These are phyloP conservation scores for Heterococcus sp. DNA, from an alignment of 108 stramenopile genomes.

Conservation along the genomic window DNA sequence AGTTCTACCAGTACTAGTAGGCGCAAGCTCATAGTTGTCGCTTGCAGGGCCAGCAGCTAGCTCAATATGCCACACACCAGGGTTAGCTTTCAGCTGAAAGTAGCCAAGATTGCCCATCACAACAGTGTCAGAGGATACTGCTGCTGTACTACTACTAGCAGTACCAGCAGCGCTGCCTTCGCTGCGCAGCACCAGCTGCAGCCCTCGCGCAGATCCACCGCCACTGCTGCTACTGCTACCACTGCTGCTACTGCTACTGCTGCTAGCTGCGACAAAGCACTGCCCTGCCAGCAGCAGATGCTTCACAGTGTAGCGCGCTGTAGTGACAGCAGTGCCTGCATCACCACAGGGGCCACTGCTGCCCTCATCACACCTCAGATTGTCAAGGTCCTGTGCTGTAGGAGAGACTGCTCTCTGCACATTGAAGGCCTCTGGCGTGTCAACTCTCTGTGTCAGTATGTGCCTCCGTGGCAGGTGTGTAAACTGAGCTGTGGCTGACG, in stretches of 20 bases:
- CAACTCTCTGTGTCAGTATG: constrained; percentile 85
- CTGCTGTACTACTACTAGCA: too few species aligned
- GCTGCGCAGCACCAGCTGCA: constrained; percentile 73
- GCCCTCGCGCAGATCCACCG: constrained; percentile 73
- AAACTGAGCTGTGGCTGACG: constrained; percentile 72
- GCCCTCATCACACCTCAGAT: constrained; percentile 71
- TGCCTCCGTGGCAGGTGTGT: constrained; percentile 76
- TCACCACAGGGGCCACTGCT: constrained; percentile 36
- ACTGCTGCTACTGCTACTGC: too few species aligned
- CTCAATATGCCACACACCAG: constrained; percentile 78
- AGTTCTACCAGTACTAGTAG: constrained; percentile 48
- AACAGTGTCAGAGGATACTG: constrained; percentile 86
- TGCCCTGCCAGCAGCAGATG: constrained; percentile 84
- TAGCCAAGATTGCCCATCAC: constrained; percentile 98
- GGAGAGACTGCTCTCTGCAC: constrained; percentile 68
- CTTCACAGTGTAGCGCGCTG: constrained; percentile 78
- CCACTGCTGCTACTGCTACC: constrained; percentile 33
- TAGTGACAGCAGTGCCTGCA: constrained; percentile 51
- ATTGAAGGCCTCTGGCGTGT: constrained; percentile 93
- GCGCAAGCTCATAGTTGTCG: constrained; percentile 82
- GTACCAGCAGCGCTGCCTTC: neutral
- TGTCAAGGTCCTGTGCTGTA: constrained; percentile 82
- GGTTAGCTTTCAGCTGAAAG: constrained; percentile 90
- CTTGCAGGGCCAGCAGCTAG: constrained; percentile 72
- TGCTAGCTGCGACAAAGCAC: constrained; percentile 62